Evolutionary conservation across 2,329 filamentous ascomycete genomes (phyloP), one percentile per base, ranked within the genome.

Genomic region (Fusarium papillatum): DNA sequence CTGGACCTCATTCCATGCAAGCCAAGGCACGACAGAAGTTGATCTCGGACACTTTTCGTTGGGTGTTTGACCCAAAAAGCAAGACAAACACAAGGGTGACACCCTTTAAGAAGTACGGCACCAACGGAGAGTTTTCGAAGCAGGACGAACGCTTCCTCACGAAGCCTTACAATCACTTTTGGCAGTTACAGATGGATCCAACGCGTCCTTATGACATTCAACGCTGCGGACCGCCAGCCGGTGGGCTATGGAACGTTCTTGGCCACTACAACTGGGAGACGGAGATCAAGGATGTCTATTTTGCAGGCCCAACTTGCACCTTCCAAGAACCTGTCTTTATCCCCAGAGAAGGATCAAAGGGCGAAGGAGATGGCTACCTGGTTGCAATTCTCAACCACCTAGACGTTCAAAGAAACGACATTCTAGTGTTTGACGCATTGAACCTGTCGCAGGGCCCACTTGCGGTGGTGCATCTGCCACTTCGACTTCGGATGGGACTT

Each of bases 321-420:
- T 73, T 73, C 0, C 70, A 73, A 36, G 70, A 73, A 9, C 70
- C 70, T 0, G 26, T 71, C 1, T 73, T 73, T 3, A 73, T 73
- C 2, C 70, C 70, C 0, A 72, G 68, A 16, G 22, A 41, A 13
- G 62, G 48, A 5, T 10, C 57, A 0, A 36, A 48, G 0, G 31
- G 19, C 4, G 70, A 73, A 3, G 70, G 69, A 0, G 69, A 73
- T 1, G 70, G 70, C 0, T 73, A 67, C 31, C 6, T 73, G 1
- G 36, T 73, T 14, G 60, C 69, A 0, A n/a, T 73, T 2, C 11
- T 73, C 13, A 73, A 72, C 8, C 69, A 72, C 24, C 41, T 72
- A 5, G 70, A 73, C 4, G 70, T 72, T 0, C 13, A 72, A 7
- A 26, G 69, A 16, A 73, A 72, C 5, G 69, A 73, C 5, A 57